Evolutionary conservation across 805 yeast genomes (phyloP), one percentile per base, ranked within the genome.

Genomic region (Wickerhamomyces bovis): DNA sequence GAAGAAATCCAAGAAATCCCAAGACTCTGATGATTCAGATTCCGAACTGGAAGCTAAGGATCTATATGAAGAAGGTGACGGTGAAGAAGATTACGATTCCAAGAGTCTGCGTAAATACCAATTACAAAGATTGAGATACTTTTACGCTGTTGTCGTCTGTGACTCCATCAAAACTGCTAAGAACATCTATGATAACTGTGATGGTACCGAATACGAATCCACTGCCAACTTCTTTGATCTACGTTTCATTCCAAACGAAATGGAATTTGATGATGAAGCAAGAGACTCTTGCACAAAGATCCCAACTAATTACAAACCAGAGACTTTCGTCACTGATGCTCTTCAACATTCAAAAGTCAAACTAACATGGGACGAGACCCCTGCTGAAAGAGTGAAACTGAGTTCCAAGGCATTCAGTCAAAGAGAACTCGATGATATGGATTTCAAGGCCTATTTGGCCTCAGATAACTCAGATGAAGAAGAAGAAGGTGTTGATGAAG

Each of bases 321-420:
- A 68, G 20, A 72, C 75, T 10, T 94, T 94, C 65, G 86, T 87
- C 26, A 94, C 99, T 4, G 97, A 88, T 67, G 99, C 99, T 0
- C 73, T 94, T 49, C 97, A 94, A 63, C 96, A 89, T 62, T 90
- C 98, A 15, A 94, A 90, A 60, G 99, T 94, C 43, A 90, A 88
- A 64, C 73, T 94, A 54, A 90, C 98, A 0, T 94, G 99, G 99
- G 99, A 94, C 66, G 98, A 92, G 68, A 95, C 98, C 0, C 98
- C 99, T 7, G 83, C 81, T 48, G 97, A 89, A 59, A 78, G 99
- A 60, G 65, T 80, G 16, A 80, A 84, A 48, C 64, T 90, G 45
- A 77, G 97, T 1, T 76, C 85, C 15, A 82, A 84, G 55, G 88
- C 89, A 7, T 92, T 94, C 64, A 80, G 89, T 42, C 94, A 86